Conservation (phyloP, 352 stramenopile genomes). For the Thalassiosira hispida region DNA sequence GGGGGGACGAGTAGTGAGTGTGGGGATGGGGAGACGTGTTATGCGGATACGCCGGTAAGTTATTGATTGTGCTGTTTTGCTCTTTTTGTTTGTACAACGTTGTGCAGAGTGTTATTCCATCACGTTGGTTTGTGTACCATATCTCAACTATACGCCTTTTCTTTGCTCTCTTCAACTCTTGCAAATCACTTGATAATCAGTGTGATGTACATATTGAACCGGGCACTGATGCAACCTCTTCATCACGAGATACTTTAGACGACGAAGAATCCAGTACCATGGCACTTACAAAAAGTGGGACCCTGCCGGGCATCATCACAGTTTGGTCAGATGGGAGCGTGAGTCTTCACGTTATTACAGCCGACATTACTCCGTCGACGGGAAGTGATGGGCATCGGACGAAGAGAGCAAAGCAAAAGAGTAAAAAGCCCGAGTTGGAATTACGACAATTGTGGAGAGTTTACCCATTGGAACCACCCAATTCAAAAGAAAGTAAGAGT, state of each 20-base stretch:
- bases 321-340: conserved; percentile 79
- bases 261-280: conserved; percentile 36
- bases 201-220: conserved; percentile 43
- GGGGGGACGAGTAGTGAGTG: conserved; percentile 61
- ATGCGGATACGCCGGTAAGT: conserved; percentile 77
- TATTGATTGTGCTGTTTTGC: conserved; percentile 28
- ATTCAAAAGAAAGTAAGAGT: conserved; percentile 2
- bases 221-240: conserved; percentile 5
- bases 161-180: background rate
- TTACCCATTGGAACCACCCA: conserved; percentile 35
- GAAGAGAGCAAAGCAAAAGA: conserved; percentile 42
- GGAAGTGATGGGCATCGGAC: conserved; percentile 33
- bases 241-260: conserved; percentile 1
- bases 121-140: no score
- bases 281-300: conserved; percentile 54
- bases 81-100: background rate
- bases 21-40: conserved; percentile 75
- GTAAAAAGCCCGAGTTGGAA: conserved; percentile 56
- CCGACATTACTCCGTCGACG: conserved; percentile 21
- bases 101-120: background rate
- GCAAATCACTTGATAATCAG: conserved; percentile 11
- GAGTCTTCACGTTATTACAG: conserved; percentile 71
- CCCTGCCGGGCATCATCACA: conserved; percentile 66
- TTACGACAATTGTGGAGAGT: conserved; percentile 67
- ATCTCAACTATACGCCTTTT: no score